Percentiles rank a stretch among this genome's conserved stretches.
Evolutionary conservation across 2,329 filamentous ascomycete genomes (phyloP).

Genomic region (Claviceps digitariae): DNA sequence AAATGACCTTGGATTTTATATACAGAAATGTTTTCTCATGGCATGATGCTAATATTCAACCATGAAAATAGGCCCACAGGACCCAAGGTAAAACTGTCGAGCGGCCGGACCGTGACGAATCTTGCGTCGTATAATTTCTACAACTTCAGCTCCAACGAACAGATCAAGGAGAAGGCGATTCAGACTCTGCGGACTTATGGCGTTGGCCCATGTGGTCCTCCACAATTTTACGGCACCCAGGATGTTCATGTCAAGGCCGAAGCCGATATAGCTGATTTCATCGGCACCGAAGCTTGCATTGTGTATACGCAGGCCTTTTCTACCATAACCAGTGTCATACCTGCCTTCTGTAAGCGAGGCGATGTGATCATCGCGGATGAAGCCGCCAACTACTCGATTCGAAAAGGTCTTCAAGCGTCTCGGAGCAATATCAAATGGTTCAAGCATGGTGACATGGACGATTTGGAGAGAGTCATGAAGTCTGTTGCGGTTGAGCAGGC

Average conservation of each 20-base stretch:
- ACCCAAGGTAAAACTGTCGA: slow-evolving; percentile 77
- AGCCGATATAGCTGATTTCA: slow-evolving; percentile 77
- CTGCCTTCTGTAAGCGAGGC: slow-evolving; percentile 90
- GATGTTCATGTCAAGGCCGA: slow-evolving; percentile 98
- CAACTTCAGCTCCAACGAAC: slow-evolving; percentile 88
- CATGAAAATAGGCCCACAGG: slow-evolving; percentile 59
- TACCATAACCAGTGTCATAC: slow-evolving; percentile 93
- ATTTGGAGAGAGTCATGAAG: slow-evolving; percentile 73
- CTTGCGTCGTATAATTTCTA: slow-evolving; percentile 95
- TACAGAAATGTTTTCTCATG: not conserved
- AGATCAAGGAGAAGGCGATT: slow-evolving; percentile 88
- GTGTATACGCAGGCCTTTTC: slow-evolving; percentile 95
- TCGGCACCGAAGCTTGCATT: slow-evolving; percentile 81
- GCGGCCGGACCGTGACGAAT: slow-evolving; percentile 82
- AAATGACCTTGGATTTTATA: not conserved
- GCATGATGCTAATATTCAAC: not conserved
- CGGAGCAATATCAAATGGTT: slow-evolving; percentile 88
- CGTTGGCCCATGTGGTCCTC: slow-evolving; percentile 90
- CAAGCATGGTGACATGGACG: slow-evolving; percentile 91
- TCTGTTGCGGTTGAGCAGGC: slow-evolving; percentile 80
- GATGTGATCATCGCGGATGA: slow-evolving; percentile 95
- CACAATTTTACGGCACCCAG: slow-evolving; percentile 95
- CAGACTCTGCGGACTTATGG: slow-evolving; percentile 89
- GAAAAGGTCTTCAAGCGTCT: slow-evolving; percentile 87
- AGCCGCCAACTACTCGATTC: slow-evolving; percentile 83